Conservation (phyloP, 352 stramenopile genomes). For the Phytophthora colocasiae region DNA sequence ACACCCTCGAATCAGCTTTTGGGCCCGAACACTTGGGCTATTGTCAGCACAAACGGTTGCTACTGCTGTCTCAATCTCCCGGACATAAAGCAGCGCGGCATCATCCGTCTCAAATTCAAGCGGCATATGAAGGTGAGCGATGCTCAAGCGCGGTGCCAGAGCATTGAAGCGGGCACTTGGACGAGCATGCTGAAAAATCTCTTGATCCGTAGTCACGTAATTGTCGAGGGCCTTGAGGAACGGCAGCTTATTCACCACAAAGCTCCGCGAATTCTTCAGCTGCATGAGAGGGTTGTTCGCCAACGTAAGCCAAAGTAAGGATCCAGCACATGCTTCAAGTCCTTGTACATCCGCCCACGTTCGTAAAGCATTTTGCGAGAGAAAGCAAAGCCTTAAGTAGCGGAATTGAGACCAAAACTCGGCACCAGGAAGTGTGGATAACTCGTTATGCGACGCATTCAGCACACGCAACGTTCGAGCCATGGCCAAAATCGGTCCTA, state of each 20-base stretch:
- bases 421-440: conserved; percentile 49
- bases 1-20: conserved; percentile 54
- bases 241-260: conserved; percentile 76
- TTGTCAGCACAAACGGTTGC: conserved; percentile 45
- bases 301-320: conserved; percentile 66
- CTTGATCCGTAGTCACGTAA: conserved; percentile 67
- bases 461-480: conserved; percentile 57
- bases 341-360: conserved; percentile 61
- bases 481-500: conserved; percentile 53
- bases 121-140: conserved; percentile 46
- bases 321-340: conserved; percentile 42
- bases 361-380: conserved; percentile 61
- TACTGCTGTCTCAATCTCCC: conserved; percentile 39
- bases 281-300: conserved; percentile 71
- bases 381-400: conserved; percentile 60
- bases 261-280: conserved; percentile 55
- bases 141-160: conserved; percentile 38
- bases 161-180: conserved; percentile 45
- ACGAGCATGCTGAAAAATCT: conserved; percentile 61
- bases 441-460: conserved; percentile 66
- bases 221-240: conserved; percentile 68
- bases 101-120: conserved; percentile 59
- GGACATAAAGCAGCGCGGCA: conserved; percentile 44
- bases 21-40: conserved; percentile 43
- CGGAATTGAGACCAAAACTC: conserved; percentile 66